Evolutionary conservation across 495 filamentous ascomycete genomes (phyloP).

Genomic region (Barbatosphaeria neglecta): DNA sequence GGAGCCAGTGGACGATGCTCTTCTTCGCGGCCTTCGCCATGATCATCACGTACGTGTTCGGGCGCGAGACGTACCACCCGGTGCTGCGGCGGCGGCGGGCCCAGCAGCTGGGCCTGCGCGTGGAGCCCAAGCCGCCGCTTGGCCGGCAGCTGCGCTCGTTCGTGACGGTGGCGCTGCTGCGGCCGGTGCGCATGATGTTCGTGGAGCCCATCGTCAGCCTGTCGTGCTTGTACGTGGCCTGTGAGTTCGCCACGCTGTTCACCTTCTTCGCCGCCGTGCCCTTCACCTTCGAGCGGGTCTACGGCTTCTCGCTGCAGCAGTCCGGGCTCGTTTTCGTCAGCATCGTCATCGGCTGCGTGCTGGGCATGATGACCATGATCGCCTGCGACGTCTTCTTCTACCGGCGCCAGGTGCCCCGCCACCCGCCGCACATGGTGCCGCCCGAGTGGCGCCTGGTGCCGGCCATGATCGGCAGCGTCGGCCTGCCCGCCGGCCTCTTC

Average conservation of each 20-base stretch:
- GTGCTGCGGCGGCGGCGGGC: slow-evolving; percentile 43
- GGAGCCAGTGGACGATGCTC: slow-evolving; percentile 38
- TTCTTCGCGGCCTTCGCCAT: slow-evolving; percentile 34
- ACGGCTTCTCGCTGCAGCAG: slow-evolving; percentile 37
- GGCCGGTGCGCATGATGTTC: slow-evolving; percentile 52
- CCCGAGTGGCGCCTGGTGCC: slow-evolving; percentile 48
- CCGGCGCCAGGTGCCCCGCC: slow-evolving; percentile 17
- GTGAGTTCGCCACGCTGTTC: slow-evolving; percentile 54
- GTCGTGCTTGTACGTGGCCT: slow-evolving; percentile 48
- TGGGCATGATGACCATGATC: slow-evolving; percentile 34
- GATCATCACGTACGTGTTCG: slow-evolving; percentile 26
- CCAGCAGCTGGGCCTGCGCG: slow-evolving; percentile 25
- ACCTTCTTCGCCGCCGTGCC: slow-evolving; percentile 57
- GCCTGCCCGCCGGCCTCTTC: slow-evolving; percentile 41
- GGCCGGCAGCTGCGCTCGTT: slow-evolving; percentile 34
- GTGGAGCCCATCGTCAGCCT: slow-evolving; percentile 55
- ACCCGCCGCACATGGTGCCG: slow-evolving; percentile 18
- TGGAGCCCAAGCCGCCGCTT: slow-evolving; percentile 17
- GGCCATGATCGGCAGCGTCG: slow-evolving; percentile 48
- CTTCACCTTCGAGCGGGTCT: slow-evolving; percentile 36
- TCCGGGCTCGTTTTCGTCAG: slow-evolving; percentile 48
- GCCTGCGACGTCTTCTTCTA: slow-evolving; percentile 33
- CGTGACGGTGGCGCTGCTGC: slow-evolving; percentile 43
- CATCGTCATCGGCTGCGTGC: slow-evolving; percentile 43
- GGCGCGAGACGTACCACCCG: slow-evolving; percentile 52